Conservation (phyloP, 2,329 filamentous ascomycete species). For the Purpureocillium takamizusanense region DNA sequence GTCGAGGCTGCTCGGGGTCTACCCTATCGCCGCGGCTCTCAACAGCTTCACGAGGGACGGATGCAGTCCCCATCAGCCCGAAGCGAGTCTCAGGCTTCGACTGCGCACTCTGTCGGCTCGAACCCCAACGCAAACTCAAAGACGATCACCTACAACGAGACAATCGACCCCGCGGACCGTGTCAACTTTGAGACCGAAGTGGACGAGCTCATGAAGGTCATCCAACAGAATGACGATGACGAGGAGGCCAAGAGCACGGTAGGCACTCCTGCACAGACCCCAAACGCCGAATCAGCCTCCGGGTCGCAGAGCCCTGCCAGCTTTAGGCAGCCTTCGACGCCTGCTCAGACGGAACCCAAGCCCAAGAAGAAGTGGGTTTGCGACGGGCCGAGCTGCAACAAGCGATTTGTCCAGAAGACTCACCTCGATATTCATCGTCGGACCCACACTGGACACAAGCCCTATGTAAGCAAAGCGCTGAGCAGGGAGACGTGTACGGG, state of each 20-base stretch:
- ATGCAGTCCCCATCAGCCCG: constrained; percentile 20
- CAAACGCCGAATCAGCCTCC: constrained; percentile 4
- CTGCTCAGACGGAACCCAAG: constrained; percentile 15
- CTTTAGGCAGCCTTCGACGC: constrained; percentile 17
- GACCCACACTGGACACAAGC: constrained; percentile 82
- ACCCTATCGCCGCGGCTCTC: constrained; percentile 16
- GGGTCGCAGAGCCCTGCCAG: constrained; percentile 17
- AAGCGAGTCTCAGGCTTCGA: constrained; percentile 22
- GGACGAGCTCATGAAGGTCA: constrained; percentile 80
- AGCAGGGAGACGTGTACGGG: neutral
- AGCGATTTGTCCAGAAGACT: constrained; percentile 84
- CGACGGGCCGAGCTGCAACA: constrained; percentile 62
- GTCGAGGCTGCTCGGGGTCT: constrained; percentile 13
- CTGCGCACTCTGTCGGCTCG: constrained; percentile 11
- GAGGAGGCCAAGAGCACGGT: constrained; percentile 18
- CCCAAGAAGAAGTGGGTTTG: constrained; percentile 61
- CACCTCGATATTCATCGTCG: constrained; percentile 85
- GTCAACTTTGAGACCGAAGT: constrained; percentile 71
- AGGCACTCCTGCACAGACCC: constrained; percentile 13
- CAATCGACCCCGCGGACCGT: constrained; percentile 36
- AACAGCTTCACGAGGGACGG: constrained; percentile 21
- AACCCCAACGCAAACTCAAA: constrained; percentile 26
- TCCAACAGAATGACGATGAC: constrained; percentile 57
- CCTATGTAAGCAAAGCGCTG: constrained; percentile 57
- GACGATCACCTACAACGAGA: constrained; percentile 35